Conservation (phyloP, 1,139 yeast species). For the Geotrichum candidum region DNA sequence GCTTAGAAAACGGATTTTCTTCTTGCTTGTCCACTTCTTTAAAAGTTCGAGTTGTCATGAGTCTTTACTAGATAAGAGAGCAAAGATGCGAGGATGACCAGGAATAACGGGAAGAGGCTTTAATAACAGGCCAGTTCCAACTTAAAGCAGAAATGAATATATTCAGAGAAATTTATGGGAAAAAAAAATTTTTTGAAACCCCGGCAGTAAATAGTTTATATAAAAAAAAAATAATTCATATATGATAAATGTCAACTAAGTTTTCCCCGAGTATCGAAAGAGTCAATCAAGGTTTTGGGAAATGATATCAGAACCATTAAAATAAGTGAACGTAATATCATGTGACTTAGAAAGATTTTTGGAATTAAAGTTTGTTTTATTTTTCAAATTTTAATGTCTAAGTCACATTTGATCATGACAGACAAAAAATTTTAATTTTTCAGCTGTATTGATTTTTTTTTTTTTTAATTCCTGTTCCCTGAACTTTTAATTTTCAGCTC, state of each 20-base stretch:
- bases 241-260: background rate
- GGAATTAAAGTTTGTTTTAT: background rate
- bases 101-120: background rate
- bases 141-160: background rate
- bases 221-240: too few species aligned
- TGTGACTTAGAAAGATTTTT: background rate
- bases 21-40: slow-evolving; percentile 38
- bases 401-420: background rate
- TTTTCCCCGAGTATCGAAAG: background rate
- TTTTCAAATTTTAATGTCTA: background rate
- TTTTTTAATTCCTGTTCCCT: background rate
- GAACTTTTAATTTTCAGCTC: background rate
- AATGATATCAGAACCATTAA: background rate
- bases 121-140: background rate
- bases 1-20: slow-evolving; percentile 61
- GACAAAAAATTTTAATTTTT: background rate
- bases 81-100: background rate
- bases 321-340: background rate
- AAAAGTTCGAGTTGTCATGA: slow-evolving; percentile 6
- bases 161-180: background rate
- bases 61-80: background rate
- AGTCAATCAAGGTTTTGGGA: background rate
- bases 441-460: background rate
- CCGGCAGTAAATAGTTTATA: too few species aligned
- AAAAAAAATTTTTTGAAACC: background rate